Conservation (phyloP, 2,329 filamentous ascomycete species). For the Aschersonia sp. region DNA sequence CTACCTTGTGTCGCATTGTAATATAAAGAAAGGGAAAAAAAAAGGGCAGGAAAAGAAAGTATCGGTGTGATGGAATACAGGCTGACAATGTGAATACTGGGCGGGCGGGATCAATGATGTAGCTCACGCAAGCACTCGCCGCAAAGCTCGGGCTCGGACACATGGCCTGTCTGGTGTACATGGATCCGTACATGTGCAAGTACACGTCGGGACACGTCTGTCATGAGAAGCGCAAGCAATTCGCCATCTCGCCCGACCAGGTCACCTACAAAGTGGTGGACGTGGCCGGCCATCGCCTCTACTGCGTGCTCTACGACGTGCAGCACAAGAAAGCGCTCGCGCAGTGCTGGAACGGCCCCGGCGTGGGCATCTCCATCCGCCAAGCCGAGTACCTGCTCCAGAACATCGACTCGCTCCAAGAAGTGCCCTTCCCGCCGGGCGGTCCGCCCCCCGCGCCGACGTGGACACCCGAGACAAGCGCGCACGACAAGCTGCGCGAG, state of each 20-base stretch:
- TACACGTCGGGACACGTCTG: slow-evolving; percentile 16
- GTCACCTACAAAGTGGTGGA: slow-evolving; percentile 26
- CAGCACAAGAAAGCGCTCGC: slow-evolving; percentile 20
- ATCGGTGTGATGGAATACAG: neutral
- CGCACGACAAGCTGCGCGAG: slow-evolving; percentile 22
- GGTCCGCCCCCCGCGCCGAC: slow-evolving; percentile 17
- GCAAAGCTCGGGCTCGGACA: slow-evolving; percentile 14
- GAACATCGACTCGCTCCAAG: slow-evolving; percentile 17
- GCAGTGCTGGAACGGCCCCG: slow-evolving; percentile 30
- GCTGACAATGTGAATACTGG: neutral
- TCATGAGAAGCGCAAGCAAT: slow-evolving; percentile 19
- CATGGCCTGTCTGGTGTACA: slow-evolving; percentile 14
- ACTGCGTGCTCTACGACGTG: slow-evolving; percentile 25
- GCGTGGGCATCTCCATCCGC: slow-evolving; percentile 30
- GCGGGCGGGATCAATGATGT: neutral
- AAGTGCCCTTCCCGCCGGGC: slow-evolving; percentile 14
- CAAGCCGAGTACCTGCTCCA: slow-evolving; percentile 27
- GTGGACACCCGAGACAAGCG: slow-evolving; percentile 20
- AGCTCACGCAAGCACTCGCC: slow-evolving; percentile 23
- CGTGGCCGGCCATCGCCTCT: slow-evolving; percentile 26
- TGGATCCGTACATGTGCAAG: slow-evolving; percentile 16
- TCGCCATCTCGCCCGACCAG: slow-evolving; percentile 17
- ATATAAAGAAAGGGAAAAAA: too few species aligned
- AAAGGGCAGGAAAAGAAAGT: too few species aligned
- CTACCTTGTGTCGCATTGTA: too few species aligned